phyloP scores from a whole-genome alignment of 1,139 yeast species.

The Candida dubliniensis region DNA sequence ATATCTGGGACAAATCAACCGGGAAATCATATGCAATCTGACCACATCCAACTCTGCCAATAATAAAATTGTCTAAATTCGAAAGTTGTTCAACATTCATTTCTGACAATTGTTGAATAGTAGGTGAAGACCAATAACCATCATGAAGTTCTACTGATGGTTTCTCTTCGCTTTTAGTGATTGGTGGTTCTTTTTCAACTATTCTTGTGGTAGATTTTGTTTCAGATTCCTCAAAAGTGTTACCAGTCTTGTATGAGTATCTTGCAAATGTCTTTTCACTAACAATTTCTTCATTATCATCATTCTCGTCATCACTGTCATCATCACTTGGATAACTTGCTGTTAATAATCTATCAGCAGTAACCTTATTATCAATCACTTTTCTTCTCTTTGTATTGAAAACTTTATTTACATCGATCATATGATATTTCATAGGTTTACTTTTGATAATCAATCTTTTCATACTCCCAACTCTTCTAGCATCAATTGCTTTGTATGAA shows the following conservation, averaged over 20 bases:
- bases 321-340: constrained; percentile 20
- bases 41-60: constrained; percentile 68
- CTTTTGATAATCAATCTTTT: constrained; percentile 42
- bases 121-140: constrained; percentile 83
- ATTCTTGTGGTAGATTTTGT: constrained; percentile 4
- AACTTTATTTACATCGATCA: constrained; percentile 46
- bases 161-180: constrained; percentile 9
- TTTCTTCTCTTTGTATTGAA: constrained; percentile 35
- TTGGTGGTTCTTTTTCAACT: constrained; percentile 6
- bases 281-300: constrained; percentile 17
- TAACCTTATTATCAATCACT: constrained; percentile 23
- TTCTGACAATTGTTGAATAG: constrained; percentile 52
- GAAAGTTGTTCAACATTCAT: constrained; percentile 53
- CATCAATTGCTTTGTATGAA: constrained; percentile 17
- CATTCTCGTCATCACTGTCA: constrained; percentile 21
- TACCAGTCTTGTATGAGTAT: constrained; percentile 18
- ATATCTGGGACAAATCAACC: constrained; percentile 61
- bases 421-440: constrained; percentile 43
- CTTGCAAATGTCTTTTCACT: constrained; percentile 12
- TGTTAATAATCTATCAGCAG: constrained; percentile 18
- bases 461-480: constrained; percentile 23
- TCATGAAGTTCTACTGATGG: constrained; percentile 17
- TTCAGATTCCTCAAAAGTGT: constrained; percentile 4
- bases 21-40: constrained; percentile 70
- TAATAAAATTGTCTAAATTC: constrained; percentile 63